phyloP scores from a whole-genome alignment of 768 basidiomycete species.

The Mycena vulgaris region DNA sequence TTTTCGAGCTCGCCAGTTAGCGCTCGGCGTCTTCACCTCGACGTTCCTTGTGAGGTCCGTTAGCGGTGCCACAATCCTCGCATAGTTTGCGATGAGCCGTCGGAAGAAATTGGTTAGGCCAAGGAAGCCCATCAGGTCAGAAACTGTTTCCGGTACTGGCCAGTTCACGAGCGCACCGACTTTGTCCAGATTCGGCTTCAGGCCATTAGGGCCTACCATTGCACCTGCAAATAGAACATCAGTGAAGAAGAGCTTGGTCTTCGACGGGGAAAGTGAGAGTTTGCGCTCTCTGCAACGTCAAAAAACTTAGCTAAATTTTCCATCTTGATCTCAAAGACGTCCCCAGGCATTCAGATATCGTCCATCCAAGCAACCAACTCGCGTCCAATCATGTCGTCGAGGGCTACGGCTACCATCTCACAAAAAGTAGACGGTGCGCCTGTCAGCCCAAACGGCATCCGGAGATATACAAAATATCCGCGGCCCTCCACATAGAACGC shows the following conservation, averaged over 20 bases:
- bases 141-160: too few species aligned
- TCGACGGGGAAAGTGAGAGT: slow-evolving; percentile 55
- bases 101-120: too few species aligned
- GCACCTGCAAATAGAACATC: slow-evolving; percentile 55
- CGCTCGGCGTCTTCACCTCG: too few species aligned
- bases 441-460: slow-evolving; percentile 59
- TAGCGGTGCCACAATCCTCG: slow-evolving; percentile 50
- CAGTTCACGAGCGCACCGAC: too few species aligned
- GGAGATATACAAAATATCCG: slow-evolving; percentile 53
- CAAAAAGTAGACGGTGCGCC: slow-evolving; percentile 56
- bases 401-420: slow-evolving; percentile 42
- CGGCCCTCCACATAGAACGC: slow-evolving; percentile 56
- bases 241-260: slow-evolving; percentile 53
- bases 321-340: too few species aligned
- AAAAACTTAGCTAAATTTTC: too few species aligned
- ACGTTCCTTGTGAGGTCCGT: slow-evolving; percentile 47
- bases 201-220: neutral
- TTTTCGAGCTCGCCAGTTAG: slow-evolving; percentile 38
- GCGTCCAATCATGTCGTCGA: slow-evolving; percentile 46
- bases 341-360: too few species aligned
- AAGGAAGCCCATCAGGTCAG: too few species aligned
- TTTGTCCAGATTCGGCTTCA: neutral
- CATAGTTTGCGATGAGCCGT: slow-evolving; percentile 54
- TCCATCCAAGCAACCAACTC: slow-evolving; percentile 53
- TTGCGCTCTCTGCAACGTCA: slow-evolving; percentile 47